phyloP scores from a whole-genome alignment of 1,139 yeast species.

The Zhuliangozyma parablackwelliae region DNA sequence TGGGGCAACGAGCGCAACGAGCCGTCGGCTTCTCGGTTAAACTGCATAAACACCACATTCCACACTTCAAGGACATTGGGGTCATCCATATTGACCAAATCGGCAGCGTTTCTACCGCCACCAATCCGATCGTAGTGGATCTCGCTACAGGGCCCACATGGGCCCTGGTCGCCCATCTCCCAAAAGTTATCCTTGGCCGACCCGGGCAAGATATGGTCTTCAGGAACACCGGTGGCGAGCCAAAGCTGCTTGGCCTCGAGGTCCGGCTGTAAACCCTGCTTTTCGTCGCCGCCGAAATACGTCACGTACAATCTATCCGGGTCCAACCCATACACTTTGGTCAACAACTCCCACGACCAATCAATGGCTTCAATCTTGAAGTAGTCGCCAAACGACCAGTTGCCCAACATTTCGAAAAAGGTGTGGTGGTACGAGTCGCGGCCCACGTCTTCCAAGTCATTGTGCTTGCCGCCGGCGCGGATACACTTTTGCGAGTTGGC shows the following conservation, averaged over 20 bases:
- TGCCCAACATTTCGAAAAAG: slow-evolving; percentile 97
- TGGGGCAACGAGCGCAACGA: slow-evolving; percentile 80
- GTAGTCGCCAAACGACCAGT: slow-evolving; percentile 99
- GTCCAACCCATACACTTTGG: slow-evolving; percentile 75
- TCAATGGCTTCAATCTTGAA: slow-evolving; percentile 90
- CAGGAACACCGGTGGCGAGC: slow-evolving; percentile 83
- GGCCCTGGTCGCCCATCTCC: slow-evolving; percentile 99
- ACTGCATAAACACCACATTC: slow-evolving; percentile 96
- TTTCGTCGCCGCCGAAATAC: slow-evolving; percentile 88
- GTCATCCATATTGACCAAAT: slow-evolving; percentile 89
- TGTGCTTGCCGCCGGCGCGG: slow-evolving; percentile 99
- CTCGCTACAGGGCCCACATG: slow-evolving; percentile 99
- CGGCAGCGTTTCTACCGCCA: slow-evolving; percentile 93
- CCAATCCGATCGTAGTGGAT: slow-evolving; percentile 97
- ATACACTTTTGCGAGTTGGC: slow-evolving; percentile 96
- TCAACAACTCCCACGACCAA: slow-evolving; percentile 87
- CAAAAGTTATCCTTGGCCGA: slow-evolving; percentile 88
- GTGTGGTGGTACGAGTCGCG: slow-evolving; percentile 97
- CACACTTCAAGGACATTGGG: slow-evolving; percentile 96
- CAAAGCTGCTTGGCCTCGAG: slow-evolving; percentile 87
- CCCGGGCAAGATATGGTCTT: slow-evolving; percentile 91
- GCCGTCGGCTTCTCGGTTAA: slow-evolving; percentile 89
- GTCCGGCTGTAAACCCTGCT: slow-evolving; percentile 86
- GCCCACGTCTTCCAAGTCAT: slow-evolving; percentile 97
- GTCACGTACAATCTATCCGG: slow-evolving; percentile 85